Evolutionary conservation across 805 yeast genomes (phyloP), one percentile per base, ranked within the genome.

Genomic region (Wickerhamomyces chambardii): DNA sequence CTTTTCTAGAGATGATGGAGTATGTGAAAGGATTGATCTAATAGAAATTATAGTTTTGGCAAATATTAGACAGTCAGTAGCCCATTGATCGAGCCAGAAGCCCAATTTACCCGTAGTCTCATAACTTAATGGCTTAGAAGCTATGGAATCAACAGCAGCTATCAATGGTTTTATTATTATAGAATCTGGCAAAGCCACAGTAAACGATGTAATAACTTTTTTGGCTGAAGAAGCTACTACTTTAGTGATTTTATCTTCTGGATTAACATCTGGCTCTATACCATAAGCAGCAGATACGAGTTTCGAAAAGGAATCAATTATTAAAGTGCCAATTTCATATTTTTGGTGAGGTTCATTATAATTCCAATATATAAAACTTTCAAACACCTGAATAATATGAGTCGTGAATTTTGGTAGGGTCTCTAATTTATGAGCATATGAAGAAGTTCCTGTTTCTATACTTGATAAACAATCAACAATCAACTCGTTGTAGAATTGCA

Each of bases 311-410:
- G 76, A 60, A 17, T 64, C 65, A 12, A 79, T 59, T 6, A 77
- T 64, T 34, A 64, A 57, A 6, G 66, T 59, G 0, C 89, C 86
- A 30, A 86, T 62, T 44, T 75, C 70, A 43, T 73, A 63, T 41
- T 77, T 74, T 48, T 86, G 84, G 31, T 61, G 55, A 1, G 73
- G 59, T 10, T 68, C 53, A 22, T 63, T 59, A 53, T 75, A 87
- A 42, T 75, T 70, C 83, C 95, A 85, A 48, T 69, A 73, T 4
- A 68, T 58, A 44, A 78, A 83, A 44, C 84, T 76, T 47, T 86
- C 95, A 56, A 78, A 84, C 0, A 84, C 71, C 34, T 71, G 72
- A n/a, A 84, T 56, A 28, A 77, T 60, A 53, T 80, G 83, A 5
- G 60, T 53, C 2, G 71, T 61, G 31, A 84, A 57, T 36, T 69